Evolutionary conservation across 768 basidiomycete genomes (phyloP).

Genomic region (Tricholoma bakamatsutake): DNA sequence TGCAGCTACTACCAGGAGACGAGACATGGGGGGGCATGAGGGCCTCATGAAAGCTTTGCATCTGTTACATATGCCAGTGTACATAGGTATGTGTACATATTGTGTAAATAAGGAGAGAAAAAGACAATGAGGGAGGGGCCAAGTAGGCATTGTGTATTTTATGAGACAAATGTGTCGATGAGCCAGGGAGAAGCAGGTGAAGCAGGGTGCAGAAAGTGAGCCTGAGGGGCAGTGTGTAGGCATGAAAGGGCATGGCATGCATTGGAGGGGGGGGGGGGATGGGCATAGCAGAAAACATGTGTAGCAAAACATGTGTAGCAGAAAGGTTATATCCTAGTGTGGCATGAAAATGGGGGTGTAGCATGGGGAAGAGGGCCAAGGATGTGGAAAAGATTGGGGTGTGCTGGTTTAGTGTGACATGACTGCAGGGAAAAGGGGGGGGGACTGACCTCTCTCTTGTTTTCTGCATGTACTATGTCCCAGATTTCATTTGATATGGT

Average conservation of each 20-base stretch:
- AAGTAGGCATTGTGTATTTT: neutral
- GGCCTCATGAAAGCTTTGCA: too few species aligned
- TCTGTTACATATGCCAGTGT: neutral
- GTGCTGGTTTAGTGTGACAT: neutral
- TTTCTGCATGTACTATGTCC: neutral
- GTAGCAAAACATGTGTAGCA: too few species aligned
- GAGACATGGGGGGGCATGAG: neutral
- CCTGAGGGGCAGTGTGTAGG: neutral
- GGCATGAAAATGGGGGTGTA: neutral
- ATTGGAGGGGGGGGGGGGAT: neutral
- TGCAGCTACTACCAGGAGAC: neutral
- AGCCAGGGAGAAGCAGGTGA: neutral
- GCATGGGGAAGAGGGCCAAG: neutral
- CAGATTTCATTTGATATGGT: neutral
- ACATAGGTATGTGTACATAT: conserved; percentile 7
- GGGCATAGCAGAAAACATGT: too few species aligned
- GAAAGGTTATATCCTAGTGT: neutral
- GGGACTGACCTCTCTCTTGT: neutral
- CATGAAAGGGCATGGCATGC: neutral
- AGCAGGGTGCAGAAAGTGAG: neutral
- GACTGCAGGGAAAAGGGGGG: neutral
- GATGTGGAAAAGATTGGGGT: neutral
- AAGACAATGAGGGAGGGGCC: neutral
- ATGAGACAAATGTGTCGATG: neutral
- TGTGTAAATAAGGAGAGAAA: neutral